Evolutionary conservation across 345 rosid species (phyloP), one percentile per base, ranked within the genome.

Genomic region (Erucastrum elatum): DNA sequence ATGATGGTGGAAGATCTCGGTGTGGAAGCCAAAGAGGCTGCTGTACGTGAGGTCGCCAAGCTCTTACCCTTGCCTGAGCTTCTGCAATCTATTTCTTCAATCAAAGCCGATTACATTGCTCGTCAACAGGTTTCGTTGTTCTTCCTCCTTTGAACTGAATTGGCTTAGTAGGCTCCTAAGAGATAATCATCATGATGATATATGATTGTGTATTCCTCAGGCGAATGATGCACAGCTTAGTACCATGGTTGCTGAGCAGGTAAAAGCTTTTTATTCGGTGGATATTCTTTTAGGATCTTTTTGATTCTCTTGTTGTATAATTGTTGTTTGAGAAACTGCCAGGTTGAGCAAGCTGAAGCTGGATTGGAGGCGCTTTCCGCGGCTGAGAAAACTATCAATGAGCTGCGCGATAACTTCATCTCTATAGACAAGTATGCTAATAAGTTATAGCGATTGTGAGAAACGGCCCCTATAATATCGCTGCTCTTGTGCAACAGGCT

Each of bases 181-280:
- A 21, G 3, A 4, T 26, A 31, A n/a, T 26, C 4, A 51, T n/a
- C 56, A 61, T 29, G 17, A 6, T 31, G 13, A 59, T 21, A 1
- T 11, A 51, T 75, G 26, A 11, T 75, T 4, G 13, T 67, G 39
- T 26, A 46, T 8, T 49, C 37, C 59, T 59, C 79, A 93, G 98
- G 97, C 99, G 44, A 95, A 95, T 82, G 99, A 95, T 79, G 97
- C 97, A 5, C 99, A 95, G 41, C 99, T 95, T 71, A 95, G 99
- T 82, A 93, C 99, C 10, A 93, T 93, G 99, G 99, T 95, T 46
- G 96, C 98, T 33, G 99, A 93, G 87, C 99, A 93, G 94, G 98
- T 90, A 46, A 2, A 2, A 35, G 9, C 46, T 64, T 46, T 64
- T 58, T 61, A 0, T 69, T 63, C 27, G 4, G 68, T 68, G 41